These are phyloP conservation scores for Penicillium sp. DNA, from an alignment of 2,329 filamentous ascomycete genomes.

Conservation along the genomic window DNA sequence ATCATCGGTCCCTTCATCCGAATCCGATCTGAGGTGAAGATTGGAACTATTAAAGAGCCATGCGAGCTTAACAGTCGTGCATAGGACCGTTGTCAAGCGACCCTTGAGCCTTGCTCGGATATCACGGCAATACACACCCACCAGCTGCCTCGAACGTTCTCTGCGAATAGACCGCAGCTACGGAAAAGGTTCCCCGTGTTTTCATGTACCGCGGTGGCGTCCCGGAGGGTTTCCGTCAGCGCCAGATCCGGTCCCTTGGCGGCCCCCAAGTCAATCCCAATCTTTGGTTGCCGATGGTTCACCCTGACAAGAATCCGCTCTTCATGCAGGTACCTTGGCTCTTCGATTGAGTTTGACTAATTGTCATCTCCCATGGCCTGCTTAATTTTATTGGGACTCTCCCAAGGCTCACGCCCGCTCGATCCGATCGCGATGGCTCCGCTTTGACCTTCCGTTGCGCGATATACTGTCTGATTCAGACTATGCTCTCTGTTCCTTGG, in stretches of 20 bases:
- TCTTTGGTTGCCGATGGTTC: slow-evolving; percentile 1
- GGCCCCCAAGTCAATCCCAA: slow-evolving; percentile 7
- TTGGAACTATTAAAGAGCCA: too few relatives aligned
- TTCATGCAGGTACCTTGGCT: too few relatives aligned
- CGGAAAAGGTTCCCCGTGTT: too few relatives aligned
- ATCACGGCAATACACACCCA: too few relatives aligned
- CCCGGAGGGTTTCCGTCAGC: slow-evolving; percentile 1
- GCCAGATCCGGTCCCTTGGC: background rate
- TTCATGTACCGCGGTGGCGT: background rate
- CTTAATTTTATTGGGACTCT: background rate
- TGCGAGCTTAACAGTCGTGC: too few relatives aligned
- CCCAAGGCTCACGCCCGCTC: slow-evolving; percentile 1
- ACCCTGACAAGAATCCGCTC: too few relatives aligned
- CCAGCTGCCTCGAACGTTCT: too few relatives aligned
- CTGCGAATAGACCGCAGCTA: too few relatives aligned
- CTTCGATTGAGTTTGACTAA: slow-evolving; percentile 7
- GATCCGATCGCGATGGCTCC: slow-evolving; percentile 3
- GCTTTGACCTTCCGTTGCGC: slow-evolving; percentile 2
- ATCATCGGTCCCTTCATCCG: slow-evolving; percentile 1
- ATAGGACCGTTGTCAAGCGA: too few relatives aligned
- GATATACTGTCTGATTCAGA: too few relatives aligned
- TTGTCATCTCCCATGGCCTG: background rate
- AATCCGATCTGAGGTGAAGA: too few relatives aligned
- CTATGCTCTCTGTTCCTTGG: slow-evolving; percentile 1
- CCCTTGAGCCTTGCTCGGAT: too few relatives aligned